Evolutionary conservation across 345 rosid genomes (phyloP).

Genomic region (Excoecaria cochinchinensis): DNA sequence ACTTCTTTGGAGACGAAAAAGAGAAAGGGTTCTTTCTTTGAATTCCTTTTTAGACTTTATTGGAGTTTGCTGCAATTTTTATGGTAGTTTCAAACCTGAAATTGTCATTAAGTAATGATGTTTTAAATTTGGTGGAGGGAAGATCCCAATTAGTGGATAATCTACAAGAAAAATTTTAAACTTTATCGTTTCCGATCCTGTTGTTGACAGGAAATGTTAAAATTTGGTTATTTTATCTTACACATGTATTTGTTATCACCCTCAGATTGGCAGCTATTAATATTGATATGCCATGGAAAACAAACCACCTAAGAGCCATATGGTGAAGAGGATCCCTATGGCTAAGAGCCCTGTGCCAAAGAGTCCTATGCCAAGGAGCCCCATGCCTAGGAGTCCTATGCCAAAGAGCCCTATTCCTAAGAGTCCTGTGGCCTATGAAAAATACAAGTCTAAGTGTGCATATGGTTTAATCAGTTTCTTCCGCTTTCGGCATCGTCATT

Average conservation of each 20-base stretch:
- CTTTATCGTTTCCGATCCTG: neutral
- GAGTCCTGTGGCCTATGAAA: slow-evolving; percentile 57
- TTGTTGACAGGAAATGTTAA: neutral
- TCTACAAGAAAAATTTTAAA: neutral
- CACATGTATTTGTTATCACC: neutral
- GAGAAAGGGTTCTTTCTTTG: slow-evolving; percentile 3
- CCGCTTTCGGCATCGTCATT: slow-evolving; percentile 44
- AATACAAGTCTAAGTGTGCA: slow-evolving; percentile 62
- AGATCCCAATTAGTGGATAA: neutral
- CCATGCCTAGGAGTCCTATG: slow-evolving; percentile 43
- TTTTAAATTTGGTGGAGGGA: neutral
- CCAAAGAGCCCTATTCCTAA: slow-evolving; percentile 49
- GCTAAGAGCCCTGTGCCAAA: slow-evolving; percentile 40
- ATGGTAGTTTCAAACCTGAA: slow-evolving; percentile 5
- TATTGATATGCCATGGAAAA: slow-evolving; percentile 27
- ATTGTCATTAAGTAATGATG: neutral
- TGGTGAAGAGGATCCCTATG: slow-evolving; percentile 43
- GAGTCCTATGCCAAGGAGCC: slow-evolving; percentile 45
- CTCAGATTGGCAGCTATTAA: neutral
- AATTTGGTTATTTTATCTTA: neutral
- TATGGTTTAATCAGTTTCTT: slow-evolving; percentile 52
- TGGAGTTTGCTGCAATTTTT: neutral
- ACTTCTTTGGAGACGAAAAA: slow-evolving; percentile 2
- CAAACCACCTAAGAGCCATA: slow-evolving; percentile 38
- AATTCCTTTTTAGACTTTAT: neutral